Conservation (phyloP, 2,329 filamentous ascomycete species). For the Chaetomiaceae sp. region DNA sequence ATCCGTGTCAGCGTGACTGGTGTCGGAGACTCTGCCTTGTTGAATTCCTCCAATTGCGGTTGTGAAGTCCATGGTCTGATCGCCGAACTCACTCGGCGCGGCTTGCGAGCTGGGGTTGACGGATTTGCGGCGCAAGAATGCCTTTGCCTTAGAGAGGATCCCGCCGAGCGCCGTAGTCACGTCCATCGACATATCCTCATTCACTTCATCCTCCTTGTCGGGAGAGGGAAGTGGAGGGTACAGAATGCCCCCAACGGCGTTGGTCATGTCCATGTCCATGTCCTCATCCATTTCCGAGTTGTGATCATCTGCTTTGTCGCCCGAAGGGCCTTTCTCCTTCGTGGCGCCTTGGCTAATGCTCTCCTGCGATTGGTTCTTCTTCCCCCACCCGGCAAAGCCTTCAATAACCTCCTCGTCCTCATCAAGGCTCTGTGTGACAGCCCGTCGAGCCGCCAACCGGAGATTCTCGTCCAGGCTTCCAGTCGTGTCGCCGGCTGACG, state of each 20-base stretch:
- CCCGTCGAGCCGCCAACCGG: constrained; percentile 67
- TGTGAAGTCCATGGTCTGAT: constrained; percentile 82
- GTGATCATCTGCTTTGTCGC: constrained; percentile 41
- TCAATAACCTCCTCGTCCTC: constrained; percentile 67
- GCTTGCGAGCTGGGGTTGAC: constrained; percentile 22
- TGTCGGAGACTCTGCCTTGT: constrained; percentile 29
- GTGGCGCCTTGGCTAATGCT: not conserved
- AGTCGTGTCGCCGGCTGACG: constrained; percentile 59
- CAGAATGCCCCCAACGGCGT: constrained; percentile 43
- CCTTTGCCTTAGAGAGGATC: constrained; percentile 55
- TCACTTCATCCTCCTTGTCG: constrained; percentile 36
- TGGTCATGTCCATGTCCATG: constrained; percentile 61
- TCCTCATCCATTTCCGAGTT: constrained; percentile 43
- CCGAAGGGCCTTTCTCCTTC: not conserved
- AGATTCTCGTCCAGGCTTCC: constrained; percentile 73
- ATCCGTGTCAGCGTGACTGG: constrained; percentile 35
- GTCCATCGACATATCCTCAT: constrained; percentile 84
- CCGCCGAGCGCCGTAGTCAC: constrained; percentile 78
- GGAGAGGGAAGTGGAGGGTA: constrained; percentile 14
- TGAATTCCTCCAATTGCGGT: constrained; percentile 70
- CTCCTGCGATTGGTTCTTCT: constrained; percentile 41
- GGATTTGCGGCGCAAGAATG: constrained; percentile 27
- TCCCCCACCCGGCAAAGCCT: constrained; percentile 68
- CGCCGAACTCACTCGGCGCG: constrained; percentile 41
- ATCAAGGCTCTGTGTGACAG: constrained; percentile 67